Evolutionary conservation across 192 early-diverging fungal species (phyloP).

Genomic region (Rhizoclosmatium sp.): DNA sequence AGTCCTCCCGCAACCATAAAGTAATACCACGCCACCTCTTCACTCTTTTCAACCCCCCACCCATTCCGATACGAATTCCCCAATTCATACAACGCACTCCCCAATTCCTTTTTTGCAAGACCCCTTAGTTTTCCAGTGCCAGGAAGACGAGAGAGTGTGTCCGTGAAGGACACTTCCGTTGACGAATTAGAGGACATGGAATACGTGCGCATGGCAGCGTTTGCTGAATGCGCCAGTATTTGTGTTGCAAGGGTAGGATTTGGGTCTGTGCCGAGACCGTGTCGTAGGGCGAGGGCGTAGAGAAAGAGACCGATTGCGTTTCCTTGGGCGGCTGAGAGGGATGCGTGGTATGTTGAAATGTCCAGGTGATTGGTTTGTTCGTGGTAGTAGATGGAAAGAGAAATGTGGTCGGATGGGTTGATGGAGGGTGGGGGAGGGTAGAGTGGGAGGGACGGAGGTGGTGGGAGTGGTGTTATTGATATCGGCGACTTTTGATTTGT

Average conservation of each 20-base stretch:
- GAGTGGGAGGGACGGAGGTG: background rate
- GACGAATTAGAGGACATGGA: background rate
- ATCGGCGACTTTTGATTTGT: too few relatives aligned
- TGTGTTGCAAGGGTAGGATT: conserved; percentile 45
- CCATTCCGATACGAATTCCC: conserved; percentile 58
- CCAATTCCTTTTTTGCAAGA: conserved; percentile 50
- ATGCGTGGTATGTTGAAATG: conserved; percentile 61
- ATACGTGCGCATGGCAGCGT: conserved; percentile 39
- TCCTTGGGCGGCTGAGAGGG: conserved; percentile 48
- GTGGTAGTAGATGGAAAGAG: conserved; percentile 59
- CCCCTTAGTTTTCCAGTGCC: conserved; percentile 14
- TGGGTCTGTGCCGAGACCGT: conserved; percentile 58
- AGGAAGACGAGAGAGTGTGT: conserved; percentile 17
- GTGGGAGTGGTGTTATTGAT: conserved; percentile 6
- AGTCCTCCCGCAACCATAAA: conserved; percentile 52
- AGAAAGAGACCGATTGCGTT: conserved; percentile 57
- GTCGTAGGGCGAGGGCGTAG: conserved; percentile 60
- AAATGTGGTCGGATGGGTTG: conserved; percentile 48
- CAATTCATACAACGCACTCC: conserved; percentile 54
- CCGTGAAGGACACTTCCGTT: conserved; percentile 9
- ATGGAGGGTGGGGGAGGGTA: conserved; percentile 18
- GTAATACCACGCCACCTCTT: conserved; percentile 51
- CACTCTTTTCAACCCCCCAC: conserved; percentile 57
- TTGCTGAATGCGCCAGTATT: conserved; percentile 44
- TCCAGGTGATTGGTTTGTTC: conserved; percentile 49